A percentile compares a stretch with the other conserved stretches of the same genome.
Conservation (phyloP, 176 grass and related monocot genomes). For the sorghum (Sorghum bicolor) region DNA sequence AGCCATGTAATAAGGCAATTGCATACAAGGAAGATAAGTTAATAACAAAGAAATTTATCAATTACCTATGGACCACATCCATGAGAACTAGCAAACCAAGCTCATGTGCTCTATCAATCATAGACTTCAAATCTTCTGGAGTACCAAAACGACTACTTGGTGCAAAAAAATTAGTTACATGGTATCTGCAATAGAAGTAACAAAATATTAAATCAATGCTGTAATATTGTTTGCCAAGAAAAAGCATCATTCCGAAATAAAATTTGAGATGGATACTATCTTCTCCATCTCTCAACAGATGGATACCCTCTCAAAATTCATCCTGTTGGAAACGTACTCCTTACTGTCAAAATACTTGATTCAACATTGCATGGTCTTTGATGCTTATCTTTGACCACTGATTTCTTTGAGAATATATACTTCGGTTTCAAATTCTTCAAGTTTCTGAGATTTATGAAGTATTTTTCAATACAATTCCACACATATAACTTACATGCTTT, state of each 20-base stretch:
- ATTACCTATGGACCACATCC: conserved; percentile 98
- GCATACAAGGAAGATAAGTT: background rate
- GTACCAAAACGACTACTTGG: conserved; percentile 98
- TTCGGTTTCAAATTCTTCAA: background rate
- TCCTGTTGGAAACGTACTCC: background rate
- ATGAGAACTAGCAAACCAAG: conserved; percentile 91
- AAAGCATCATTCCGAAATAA: background rate
- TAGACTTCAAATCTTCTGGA: conserved; percentile 92
- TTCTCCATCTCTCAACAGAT: background rate
- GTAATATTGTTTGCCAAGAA: background rate
- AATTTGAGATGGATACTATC: background rate
- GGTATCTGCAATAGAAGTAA: conserved; percentile 68
- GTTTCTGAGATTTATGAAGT: background rate
- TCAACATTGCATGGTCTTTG: background rate
- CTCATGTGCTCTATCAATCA: conserved; percentile 96
- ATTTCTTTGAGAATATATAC: background rate
- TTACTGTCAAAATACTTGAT: background rate
- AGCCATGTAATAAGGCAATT: background rate
- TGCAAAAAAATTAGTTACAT: conserved; percentile 98
- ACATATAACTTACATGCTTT: background rate
- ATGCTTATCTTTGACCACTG: background rate
- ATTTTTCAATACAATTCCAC: background rate
- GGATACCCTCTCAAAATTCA: background rate
- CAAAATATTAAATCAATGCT: conserved; percentile 2
- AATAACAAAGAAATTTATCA: conserved; percentile 15